Base-by-base conservation (phyloP, 495 filamentous ascomycete genomes). In the Penicillium desertorum region DNA sequence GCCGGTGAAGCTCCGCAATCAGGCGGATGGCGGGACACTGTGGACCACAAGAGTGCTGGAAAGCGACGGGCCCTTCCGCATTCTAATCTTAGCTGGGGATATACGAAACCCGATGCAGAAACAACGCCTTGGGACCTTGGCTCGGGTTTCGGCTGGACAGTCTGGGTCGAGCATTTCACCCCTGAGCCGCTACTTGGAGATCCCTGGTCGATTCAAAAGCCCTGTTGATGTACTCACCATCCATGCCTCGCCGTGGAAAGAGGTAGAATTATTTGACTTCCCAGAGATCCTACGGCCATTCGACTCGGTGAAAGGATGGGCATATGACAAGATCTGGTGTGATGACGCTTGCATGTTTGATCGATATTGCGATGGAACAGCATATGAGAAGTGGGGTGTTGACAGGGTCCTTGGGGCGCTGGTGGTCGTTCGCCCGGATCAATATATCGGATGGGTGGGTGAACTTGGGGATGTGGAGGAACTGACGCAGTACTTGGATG, bases 31-130 rank as follows among this genome's bases (percentile, higher is more conserved):
- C 0, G 72, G 75, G 14, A 72, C 81, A 7, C 73, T 68, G 69
- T 82, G 81, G 58, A 75, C 85, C n/a, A 66, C 64, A 2, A 49
- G 70, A 12, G 54, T 69, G 0, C 56, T 83, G 14, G 62, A 71
- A 23, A 73, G 70, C 17, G 81, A 87, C 57, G 86, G 87, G 0
- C 72, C 74, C 7, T 89, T 82, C 66, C 68, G 82, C 12, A 69
- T 89, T 51, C 72, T 89, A n/a, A 51, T 88, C 23, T 82, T 89
- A 41, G 81, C 83, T 0, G 86, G 86, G 2, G 79, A 87, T 63
- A 63, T 89, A 9, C 62, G 71, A 17, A 4, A 72, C 30, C 32
- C 68, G 54, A 53, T 22, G 5, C 81, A 85, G 67, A 69, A 59
- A 36, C 30, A 62, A 4, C 71, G 83, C 10, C 60, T 88, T 1